These are phyloP conservation scores for Coemansia sp. DNA, from an alignment of 192 early-diverging fungal species.

Conservation along the genomic window DNA sequence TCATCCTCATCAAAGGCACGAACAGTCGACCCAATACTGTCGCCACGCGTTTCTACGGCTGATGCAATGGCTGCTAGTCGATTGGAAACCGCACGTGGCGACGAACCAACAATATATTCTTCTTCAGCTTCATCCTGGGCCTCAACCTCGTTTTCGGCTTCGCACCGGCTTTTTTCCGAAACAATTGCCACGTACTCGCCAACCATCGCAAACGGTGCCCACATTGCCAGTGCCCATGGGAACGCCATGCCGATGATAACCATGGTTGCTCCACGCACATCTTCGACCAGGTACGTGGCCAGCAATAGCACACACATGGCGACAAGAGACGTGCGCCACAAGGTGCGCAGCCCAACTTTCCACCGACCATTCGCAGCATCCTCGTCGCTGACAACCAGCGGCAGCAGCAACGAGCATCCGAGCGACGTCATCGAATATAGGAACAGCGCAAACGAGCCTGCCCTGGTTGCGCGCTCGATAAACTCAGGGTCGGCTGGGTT, in stretches of 20 bases:
- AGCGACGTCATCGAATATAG: conserved; percentile 78
- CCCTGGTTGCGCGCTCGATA: conserved; percentile 66
- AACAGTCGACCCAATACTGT: conserved; percentile 47
- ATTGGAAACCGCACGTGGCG: not conserved
- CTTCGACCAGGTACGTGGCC: conserved; percentile 63
- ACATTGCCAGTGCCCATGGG: conserved; percentile 83
- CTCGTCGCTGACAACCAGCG: conserved; percentile 32
- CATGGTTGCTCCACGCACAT: conserved; percentile 61
- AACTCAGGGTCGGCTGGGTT: conserved; percentile 38
- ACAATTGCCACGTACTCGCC: conserved; percentile 60
- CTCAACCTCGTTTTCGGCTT: conserved; percentile 1
- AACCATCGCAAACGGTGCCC: conserved; percentile 91
- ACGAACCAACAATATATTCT: conserved; percentile 29
- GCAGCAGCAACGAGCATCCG: conserved; percentile 38
- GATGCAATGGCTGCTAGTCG: not conserved
- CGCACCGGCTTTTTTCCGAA: conserved; percentile 1
- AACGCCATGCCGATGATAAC: conserved; percentile 76
- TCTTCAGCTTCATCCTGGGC: conserved; percentile 18
- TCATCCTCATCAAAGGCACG: conserved; percentile 17
- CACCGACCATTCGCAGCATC: not conserved
- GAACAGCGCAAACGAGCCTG: conserved; percentile 86
- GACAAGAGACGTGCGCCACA: conserved; percentile 74
- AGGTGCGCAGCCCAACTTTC: conserved; percentile 34
- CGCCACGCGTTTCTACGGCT: conserved; percentile 13
- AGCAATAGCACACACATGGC: conserved; percentile 68